These are phyloP conservation scores for Yarrowia sp. DNA, from an alignment of 805 yeast genomes.

Conservation along the genomic window DNA sequence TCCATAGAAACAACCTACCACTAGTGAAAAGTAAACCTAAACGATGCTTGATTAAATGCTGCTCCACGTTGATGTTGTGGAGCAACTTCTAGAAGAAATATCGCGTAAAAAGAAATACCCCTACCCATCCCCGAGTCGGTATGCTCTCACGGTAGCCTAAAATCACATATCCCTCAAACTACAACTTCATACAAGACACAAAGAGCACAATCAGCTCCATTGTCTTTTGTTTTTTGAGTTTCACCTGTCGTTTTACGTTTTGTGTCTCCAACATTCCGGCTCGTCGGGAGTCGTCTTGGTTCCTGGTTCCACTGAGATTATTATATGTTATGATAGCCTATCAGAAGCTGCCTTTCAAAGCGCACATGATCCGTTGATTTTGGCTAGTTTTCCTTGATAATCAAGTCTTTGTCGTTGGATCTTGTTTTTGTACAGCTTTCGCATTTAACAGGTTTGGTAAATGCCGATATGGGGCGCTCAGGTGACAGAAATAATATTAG, in stretches of 20 bases:
- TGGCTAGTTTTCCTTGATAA: too few species aligned
- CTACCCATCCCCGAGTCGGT: background rate
- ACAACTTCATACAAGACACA: background rate
- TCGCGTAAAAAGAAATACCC: background rate
- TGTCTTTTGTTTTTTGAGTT: background rate
- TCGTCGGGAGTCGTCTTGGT: background rate
- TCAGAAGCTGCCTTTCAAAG: background rate
- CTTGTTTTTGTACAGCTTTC: too few species aligned
- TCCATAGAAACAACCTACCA: slow-evolving; percentile 5
- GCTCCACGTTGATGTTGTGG: background rate
- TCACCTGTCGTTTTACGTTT: background rate
- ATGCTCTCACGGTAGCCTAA: background rate
- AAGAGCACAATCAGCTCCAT: background rate
- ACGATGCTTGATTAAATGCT: background rate
- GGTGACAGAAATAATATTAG: background rate
- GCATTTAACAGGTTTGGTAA: background rate
- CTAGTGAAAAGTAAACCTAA: background rate
- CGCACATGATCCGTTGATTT: too few species aligned
- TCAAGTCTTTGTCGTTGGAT: too few species aligned
- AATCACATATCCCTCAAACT: too few species aligned
- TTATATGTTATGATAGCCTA: background rate
- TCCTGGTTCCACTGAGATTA: background rate
- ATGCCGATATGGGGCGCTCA: background rate
- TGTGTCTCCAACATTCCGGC: background rate
- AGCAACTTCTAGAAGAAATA: slow-evolving; percentile 2